A percentile compares a stretch with the other conserved stretches of the same genome.
phyloP scores from a whole-genome alignment of 1,284 basidiomycete species.

The Ceratobasidium sp. region DNA sequence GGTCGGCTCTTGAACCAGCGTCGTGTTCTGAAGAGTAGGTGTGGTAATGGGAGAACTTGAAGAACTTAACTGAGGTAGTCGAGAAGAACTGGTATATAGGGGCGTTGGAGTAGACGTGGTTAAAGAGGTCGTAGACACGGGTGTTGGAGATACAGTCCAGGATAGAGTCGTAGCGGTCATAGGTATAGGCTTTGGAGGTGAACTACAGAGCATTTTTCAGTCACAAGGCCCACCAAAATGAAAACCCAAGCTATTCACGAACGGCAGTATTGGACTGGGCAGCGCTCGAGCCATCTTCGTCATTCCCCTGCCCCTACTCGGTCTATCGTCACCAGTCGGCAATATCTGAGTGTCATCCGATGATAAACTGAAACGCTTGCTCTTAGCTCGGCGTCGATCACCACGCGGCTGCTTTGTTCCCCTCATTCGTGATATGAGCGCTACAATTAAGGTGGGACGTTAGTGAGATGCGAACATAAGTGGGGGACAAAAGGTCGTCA shows the following conservation, averaged over 20 bases:
- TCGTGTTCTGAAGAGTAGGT: too few relatives aligned
- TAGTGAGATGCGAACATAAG: slow-evolving; percentile 9
- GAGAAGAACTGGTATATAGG: not conserved
- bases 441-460: slow-evolving; percentile 17
- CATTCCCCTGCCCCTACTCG: not conserved
- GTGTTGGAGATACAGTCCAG: not conserved
- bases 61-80: not conserved
- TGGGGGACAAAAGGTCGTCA: slow-evolving; percentile 20
- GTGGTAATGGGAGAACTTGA: not conserved
- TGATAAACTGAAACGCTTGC: slow-evolving; percentile 6
- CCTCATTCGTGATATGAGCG: not conserved
- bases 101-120: too few relatives aligned
- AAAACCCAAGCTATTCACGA: slow-evolving; percentile 18
- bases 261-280: slow-evolving; percentile 14
- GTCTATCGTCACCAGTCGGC: not conserved
- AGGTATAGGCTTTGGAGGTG: not conserved
- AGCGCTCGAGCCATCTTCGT: not conserved
- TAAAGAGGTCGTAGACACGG: too few relatives aligned
- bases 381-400: slow-evolving; percentile 9
- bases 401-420: slow-evolving; percentile 22
- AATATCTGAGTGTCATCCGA: not conserved
- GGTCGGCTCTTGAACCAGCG: too few relatives aligned
- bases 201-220: slow-evolving; percentile 2
- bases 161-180: not conserved
- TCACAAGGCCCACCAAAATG: not conserved